Percentiles rank a stretch among this genome's conserved stretches.
These are phyloP conservation scores for Schizosaccharomyces pombe DNA, from an alignment of 805 yeast genomes.

Conservation along the genomic window DNA sequence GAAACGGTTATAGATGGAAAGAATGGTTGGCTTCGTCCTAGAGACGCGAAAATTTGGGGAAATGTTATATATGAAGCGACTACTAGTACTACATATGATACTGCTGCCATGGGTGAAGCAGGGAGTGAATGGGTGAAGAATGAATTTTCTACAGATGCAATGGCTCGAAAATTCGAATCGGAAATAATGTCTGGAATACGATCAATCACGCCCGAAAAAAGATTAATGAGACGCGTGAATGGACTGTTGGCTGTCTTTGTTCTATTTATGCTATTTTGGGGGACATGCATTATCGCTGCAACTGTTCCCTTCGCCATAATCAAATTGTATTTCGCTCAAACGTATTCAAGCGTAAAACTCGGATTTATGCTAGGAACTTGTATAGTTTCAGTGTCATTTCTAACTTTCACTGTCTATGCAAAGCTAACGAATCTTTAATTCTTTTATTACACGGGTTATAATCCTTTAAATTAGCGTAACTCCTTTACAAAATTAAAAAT, in stretches of 20 bases:
- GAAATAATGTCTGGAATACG: constrained; percentile 2
- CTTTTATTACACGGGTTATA: too few relatives aligned
- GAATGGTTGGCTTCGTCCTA: constrained; percentile 19
- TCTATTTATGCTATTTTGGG: background rate
- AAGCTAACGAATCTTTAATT: too few relatives aligned
- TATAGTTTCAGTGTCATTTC: too few relatives aligned
- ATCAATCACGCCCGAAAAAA: background rate
- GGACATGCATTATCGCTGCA: background rate
- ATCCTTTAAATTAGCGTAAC: too few relatives aligned
- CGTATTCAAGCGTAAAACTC: too few relatives aligned
- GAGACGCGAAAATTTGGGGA: constrained; percentile 17
- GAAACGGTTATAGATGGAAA: constrained; percentile 38
- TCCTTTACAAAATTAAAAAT: too few relatives aligned
- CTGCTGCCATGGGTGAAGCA: constrained; percentile 13
- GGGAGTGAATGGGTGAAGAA: constrained; percentile 15
- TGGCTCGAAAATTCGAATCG: constrained; percentile 15
- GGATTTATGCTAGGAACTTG: too few relatives aligned
- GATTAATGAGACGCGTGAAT: background rate
- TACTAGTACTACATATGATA: constrained; percentile 10
- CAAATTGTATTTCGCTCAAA: too few relatives aligned
- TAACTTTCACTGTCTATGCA: too few relatives aligned
- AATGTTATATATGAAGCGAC: constrained; percentile 14
- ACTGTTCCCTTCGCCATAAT: too few relatives aligned
- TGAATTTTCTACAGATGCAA: constrained; percentile 15
- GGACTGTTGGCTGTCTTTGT: background rate